Conservation (phyloP, 805 yeast genomes). For the Myxozyma neglecta region DNA sequence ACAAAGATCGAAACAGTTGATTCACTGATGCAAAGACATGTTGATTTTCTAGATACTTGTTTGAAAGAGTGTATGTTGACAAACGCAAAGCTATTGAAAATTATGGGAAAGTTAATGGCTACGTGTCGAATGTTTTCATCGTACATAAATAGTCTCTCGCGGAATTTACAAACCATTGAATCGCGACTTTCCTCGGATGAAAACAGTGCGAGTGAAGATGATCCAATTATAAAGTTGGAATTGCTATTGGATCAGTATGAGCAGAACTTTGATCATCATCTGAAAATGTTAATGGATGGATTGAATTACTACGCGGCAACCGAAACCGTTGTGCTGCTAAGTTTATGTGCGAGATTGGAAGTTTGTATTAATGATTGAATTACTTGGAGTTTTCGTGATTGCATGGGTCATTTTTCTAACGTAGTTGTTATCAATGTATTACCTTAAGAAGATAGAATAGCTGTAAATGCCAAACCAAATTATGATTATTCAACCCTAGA, state of each 20-base stretch:
- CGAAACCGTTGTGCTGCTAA: slow-evolving; percentile 47
- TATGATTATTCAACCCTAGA: no score
- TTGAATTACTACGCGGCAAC: slow-evolving; percentile 47
- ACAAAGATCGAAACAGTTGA: slow-evolving; percentile 45
- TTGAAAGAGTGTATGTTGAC: slow-evolving; percentile 68
- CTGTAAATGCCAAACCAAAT: no score
- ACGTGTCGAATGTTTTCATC: slow-evolving; percentile 48
- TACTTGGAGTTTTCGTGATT: neutral
- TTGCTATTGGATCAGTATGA: slow-evolving; percentile 38
- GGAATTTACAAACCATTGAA: slow-evolving; percentile 50
- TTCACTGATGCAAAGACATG: slow-evolving; percentile 48
- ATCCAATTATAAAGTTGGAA: slow-evolving; percentile 38
- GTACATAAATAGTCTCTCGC: slow-evolving; percentile 54
- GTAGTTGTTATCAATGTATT: neutral
- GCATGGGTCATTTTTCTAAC: neutral
- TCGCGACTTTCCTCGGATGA: slow-evolving; percentile 26
- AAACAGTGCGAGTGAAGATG: slow-evolving; percentile 43
- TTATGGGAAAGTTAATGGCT: slow-evolving; percentile 33
- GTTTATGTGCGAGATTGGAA: slow-evolving; percentile 45
- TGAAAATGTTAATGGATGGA: slow-evolving; percentile 46
- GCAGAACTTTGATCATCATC: slow-evolving; percentile 44
- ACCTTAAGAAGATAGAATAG: no score
- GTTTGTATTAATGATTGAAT: slow-evolving; percentile 20
- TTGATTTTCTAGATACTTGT: slow-evolving; percentile 60
- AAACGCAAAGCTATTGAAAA: slow-evolving; percentile 50